phyloP scores from a whole-genome alignment of 805 yeast genomes.

The Nakazawaea wickerhamii region DNA sequence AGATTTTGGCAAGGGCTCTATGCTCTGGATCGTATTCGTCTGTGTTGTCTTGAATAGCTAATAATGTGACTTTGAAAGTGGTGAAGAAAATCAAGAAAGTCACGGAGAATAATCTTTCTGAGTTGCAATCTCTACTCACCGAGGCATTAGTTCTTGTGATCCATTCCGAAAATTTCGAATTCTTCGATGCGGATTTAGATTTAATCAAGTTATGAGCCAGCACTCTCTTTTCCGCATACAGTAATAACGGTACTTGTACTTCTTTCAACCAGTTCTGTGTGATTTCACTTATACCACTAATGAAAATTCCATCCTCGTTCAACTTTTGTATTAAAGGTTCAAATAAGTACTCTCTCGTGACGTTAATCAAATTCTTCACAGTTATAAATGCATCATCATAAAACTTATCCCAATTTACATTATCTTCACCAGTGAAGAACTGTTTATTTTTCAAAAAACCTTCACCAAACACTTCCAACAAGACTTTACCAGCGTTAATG shows the following conservation, averaged over 20 bases:
- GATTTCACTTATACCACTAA: conserved; percentile 57
- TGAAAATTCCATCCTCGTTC: conserved; percentile 58
- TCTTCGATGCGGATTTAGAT: conserved; percentile 18
- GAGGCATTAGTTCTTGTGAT: conserved; percentile 40
- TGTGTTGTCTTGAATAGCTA: conserved; percentile 50
- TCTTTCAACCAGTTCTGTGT: conserved; percentile 58
- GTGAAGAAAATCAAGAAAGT: conserved; percentile 52
- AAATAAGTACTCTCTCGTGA: conserved; percentile 49
- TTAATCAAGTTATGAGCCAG: conserved; percentile 50
- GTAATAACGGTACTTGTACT: conserved; percentile 48
- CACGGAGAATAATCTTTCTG: conserved; percentile 51
- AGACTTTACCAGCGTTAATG: conserved; percentile 59
- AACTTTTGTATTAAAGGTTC: conserved; percentile 55
- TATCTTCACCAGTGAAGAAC: conserved; percentile 7
- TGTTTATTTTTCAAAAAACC: conserved; percentile 29
- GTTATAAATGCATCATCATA: conserved; percentile 53
- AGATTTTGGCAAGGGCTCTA: conserved; percentile 44
- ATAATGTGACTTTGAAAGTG: conserved; percentile 56
- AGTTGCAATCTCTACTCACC: conserved; percentile 35
- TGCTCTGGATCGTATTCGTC: conserved; percentile 46
- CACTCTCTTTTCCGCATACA: conserved; percentile 58
- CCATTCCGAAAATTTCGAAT: conserved; percentile 53
- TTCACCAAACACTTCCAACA: conserved; percentile 52
- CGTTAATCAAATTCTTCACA: conserved; percentile 47
- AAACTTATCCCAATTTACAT: conserved; percentile 43